phyloP scores from a whole-genome alignment of 768 basidiomycete species.

The Fibroporia radiculosa region DNA sequence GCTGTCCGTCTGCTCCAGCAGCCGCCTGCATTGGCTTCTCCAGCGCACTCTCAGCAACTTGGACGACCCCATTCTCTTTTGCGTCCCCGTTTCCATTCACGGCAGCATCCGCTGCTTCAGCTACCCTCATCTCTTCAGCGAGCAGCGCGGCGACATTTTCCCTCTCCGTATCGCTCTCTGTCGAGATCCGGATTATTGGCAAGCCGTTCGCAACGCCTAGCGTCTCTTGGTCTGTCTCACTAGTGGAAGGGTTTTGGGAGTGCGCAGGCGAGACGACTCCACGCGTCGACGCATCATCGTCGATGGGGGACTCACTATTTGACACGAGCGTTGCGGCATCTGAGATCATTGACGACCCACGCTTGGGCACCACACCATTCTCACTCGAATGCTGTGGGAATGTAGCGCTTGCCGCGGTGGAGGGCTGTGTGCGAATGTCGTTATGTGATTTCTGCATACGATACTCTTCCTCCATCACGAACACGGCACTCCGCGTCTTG shows the following conservation, averaged over 20 bases:
- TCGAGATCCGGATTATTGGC: conserved; percentile 52
- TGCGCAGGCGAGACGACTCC: conserved; percentile 41
- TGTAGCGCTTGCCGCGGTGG: conserved; percentile 9
- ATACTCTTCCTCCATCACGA: conserved; percentile 99
- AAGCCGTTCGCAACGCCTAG: conserved; percentile 27
- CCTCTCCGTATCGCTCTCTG: conserved; percentile 37
- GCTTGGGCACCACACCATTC: conserved; percentile 38
- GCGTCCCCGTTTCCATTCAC: conserved; percentile 32
- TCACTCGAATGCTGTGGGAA: conserved; percentile 28
- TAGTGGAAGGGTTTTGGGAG: conserved; percentile 13
- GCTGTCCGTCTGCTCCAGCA: conserved; percentile 20
- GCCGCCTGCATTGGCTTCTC: conserved; percentile 40
- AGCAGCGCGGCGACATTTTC: conserved; percentile 43
- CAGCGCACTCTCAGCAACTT: conserved; percentile 21
- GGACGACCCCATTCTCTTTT: conserved; percentile 24
- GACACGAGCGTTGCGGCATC: conserved; percentile 22
- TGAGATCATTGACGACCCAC: conserved; percentile 10
- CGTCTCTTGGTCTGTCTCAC: conserved; percentile 19
- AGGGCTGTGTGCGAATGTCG: conserved; percentile 44
- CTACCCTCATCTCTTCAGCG: conserved; percentile 40
- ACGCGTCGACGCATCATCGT: conserved; percentile 67
- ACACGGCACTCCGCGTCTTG: conserved; percentile 88
- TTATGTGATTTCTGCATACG: conserved; percentile 86
- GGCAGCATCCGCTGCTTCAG: conserved; percentile 27
- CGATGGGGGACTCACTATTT: conserved; percentile 23